Base-by-base conservation (phyloP, 2,329 filamentous ascomycete genomes). In the Cladophialophora exuberans region DNA sequence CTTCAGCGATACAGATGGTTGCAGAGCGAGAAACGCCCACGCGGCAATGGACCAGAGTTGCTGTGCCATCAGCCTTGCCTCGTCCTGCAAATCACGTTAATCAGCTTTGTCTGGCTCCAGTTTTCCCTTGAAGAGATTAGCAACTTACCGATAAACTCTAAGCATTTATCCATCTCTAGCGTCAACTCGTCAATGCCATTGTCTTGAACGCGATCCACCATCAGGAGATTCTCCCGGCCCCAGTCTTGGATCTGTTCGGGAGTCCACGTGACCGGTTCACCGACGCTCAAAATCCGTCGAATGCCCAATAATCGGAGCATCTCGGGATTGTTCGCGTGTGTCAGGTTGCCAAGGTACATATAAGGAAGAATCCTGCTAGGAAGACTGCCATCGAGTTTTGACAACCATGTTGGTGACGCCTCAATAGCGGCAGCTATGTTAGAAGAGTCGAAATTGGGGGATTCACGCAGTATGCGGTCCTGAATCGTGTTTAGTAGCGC, bases 1-100 rank as follows among this genome's bases (percentile, higher is more conserved):
- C 90, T 72, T 97, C 92, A n/a, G 94, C 94, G 66, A 99, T 99
- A 70, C 94, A 97, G 59, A 99, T 97, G 1, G 93, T 99, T 10
- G 94, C 94, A 60, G 90, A 96, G 47, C 94, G 84, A 46, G 92
- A 97, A 51, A 99, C 94, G 43, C 94, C 94, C 6, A 99, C 94
- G 15, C 94, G 87, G 70, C 94, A 99, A 70, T 99, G 94, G 13
- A 99, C 94, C 53, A 99, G 80, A 0, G 94, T 97, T 20, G 93
- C 90, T 3, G 84, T 89, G 25, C 88, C 87, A 38, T 88, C 87
- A 31, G 75, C 75, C 67, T 87, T 89, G 30, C 93, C 92, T 63
- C 85, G 84, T 63, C 90, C 94, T 97, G 65, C 42, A 69, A 44
- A 44, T 35, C 15, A 22, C 20, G 18, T 42, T 15, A 42, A 23